phyloP scores from a whole-genome alignment of 805 yeast genomes.

The Komagataella pseudopastoris region DNA sequence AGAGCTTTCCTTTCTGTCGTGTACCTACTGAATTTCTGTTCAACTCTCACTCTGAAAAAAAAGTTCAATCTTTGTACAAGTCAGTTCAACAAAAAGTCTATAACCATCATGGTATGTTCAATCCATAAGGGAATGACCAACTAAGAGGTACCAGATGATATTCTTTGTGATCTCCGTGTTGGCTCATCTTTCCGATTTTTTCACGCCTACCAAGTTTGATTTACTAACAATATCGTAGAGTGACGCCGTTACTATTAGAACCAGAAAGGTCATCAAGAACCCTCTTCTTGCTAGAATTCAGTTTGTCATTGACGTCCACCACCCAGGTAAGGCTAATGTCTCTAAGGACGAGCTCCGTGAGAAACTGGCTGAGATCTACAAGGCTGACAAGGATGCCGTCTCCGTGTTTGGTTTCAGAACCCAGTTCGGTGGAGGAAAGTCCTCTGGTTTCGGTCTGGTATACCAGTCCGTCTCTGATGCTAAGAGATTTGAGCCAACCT shows the following conservation, averaged over 20 bases:
- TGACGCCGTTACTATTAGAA: slow-evolving; percentile 99
- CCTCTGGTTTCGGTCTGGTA: slow-evolving; percentile 98
- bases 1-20: background rate
- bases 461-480: slow-evolving; percentile 97
- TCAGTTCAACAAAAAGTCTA: background rate
- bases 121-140: background rate
- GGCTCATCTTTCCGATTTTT: background rate
- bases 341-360: slow-evolving; percentile 98
- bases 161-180: background rate
- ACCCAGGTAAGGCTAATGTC: slow-evolving; percentile 99
- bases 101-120: background rate
- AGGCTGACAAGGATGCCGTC: slow-evolving; percentile 53
- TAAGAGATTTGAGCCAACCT: slow-evolving; percentile 96
- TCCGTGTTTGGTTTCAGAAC: slow-evolving; percentile 99
- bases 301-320: slow-evolving; percentile 98
- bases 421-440: slow-evolving; percentile 99
- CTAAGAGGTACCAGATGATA: background rate
- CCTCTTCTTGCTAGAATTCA: slow-evolving; percentile 99
- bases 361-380: slow-evolving; percentile 44
- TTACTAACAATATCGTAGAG: slow-evolving; percentile 34
- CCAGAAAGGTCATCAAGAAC: slow-evolving; percentile 98
- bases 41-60: background rate
- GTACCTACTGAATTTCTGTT: background rate
- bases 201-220: background rate
- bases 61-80: background rate